Conservation (phyloP, 306 rosid species). For the Medicago arabica region DNA sequence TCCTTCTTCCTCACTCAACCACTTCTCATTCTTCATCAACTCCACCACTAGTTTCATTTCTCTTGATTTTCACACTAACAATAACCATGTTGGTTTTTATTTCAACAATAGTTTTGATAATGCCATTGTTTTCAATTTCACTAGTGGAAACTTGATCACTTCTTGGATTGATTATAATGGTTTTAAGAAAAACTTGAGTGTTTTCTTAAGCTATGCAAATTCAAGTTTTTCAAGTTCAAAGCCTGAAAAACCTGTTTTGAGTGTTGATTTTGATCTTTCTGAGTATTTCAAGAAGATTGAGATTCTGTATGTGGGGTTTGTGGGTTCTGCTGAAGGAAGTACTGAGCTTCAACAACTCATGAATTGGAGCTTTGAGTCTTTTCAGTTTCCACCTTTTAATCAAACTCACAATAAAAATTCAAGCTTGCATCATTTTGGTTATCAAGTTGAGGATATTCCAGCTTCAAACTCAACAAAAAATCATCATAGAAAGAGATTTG, state of each 20-base stretch:
- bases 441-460: constrained; percentile 28
- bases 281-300: constrained; percentile 46
- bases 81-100: constrained; percentile 61
- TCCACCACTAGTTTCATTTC: constrained; percentile 48
- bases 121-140: constrained; percentile 51
- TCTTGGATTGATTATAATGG: constrained; percentile 75
- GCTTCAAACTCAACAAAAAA: background rate
- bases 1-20: constrained; percentile 65
- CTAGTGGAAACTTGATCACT: constrained; percentile 51
- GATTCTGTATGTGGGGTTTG: constrained; percentile 60
- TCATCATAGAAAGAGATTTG: constrained; percentile 25
- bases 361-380: constrained; percentile 63
- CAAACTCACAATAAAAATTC: constrained; percentile 19
- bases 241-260: constrained; percentile 57
- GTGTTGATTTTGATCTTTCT: constrained; percentile 56
- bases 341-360: constrained; percentile 68
- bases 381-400: background rate
- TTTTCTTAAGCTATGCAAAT: constrained; percentile 55
- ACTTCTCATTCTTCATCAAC: constrained; percentile 67
- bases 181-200: constrained; percentile 43
- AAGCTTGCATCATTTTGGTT: constrained; percentile 43
- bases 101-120: constrained; percentile 39
- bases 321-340: constrained; percentile 72
- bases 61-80: constrained; percentile 55
- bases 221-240: constrained; percentile 40